Evolutionary conservation across 306 rosid genomes (phyloP), one percentile per base, ranked within the genome.

Genomic region (Castanospermum australe): DNA sequence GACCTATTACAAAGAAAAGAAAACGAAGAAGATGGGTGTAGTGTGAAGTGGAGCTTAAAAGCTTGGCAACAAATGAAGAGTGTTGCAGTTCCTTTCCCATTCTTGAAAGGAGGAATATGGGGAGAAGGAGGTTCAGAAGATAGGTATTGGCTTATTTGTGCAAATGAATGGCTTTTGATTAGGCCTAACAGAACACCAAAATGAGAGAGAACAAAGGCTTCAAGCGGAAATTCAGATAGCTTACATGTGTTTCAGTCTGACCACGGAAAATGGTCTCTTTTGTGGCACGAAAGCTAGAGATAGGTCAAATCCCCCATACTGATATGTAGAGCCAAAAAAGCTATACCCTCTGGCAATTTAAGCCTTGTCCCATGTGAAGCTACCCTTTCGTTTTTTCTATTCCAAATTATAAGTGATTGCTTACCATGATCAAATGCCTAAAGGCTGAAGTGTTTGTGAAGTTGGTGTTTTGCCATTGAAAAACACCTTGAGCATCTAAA

Each of bases 1-100:
- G 48, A 25, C 91, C 92, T 14, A 88, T 72, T 7, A 83, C 56
- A 28, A 86, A 83, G 62, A 88, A 76, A 12, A 88, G 67, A 21
- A 77, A 73, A 61, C 69, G 79, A 44, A 80, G 61, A 67, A 76
- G 72, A 22, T 52, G 71, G 50, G 45, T 6, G 1, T 65, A 84
- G 0, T 33, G 87, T 33, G 73, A 41, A 32, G 30, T 73, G 41
- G 80, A 67, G 22, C n/a, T 67, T 28, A 65, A 15, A 67, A 69
- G 77, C 59, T 82, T 81, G 39, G 32, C 4, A 63, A 71, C 13
- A 21, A 77, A 32, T 44, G 78, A 30, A 52, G 80, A 59, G 7
- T 78, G 81, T 62, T 79, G 51, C 12, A 12, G 71, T 36, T 54
- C 83, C 12, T 17, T 52, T 15, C 55, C 84, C 88, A 80, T 75